Conservation (phyloP, 345 rosid genomes). For the Populus simonii region DNA sequence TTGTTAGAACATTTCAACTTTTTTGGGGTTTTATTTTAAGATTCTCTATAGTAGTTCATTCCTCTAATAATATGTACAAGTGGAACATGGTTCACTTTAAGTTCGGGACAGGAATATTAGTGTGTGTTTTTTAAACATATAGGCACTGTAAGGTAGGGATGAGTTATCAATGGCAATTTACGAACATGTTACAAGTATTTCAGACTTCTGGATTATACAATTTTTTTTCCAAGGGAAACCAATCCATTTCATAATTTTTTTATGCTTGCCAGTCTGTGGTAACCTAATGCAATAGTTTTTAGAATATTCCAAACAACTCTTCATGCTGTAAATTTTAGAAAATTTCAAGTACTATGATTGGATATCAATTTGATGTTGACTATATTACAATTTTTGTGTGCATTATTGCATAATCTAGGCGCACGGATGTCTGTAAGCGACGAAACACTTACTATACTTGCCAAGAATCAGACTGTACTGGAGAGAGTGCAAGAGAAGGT, state of each 20-base stretch:
- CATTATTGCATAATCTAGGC: constrained; percentile 44
- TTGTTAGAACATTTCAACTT: too few relatives aligned
- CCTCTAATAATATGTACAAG: too few relatives aligned
- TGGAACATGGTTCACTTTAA: too few relatives aligned
- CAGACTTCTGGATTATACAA: neutral
- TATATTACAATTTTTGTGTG: neutral
- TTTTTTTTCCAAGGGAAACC: neutral
- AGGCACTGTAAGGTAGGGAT: neutral
- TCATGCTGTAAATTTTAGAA: neutral
- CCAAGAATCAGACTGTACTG: constrained; percentile 74
- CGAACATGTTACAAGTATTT: neutral
- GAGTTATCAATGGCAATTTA: neutral
- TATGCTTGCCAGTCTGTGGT: neutral
- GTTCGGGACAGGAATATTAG: too few relatives aligned
- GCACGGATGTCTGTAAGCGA: constrained; percentile 73
- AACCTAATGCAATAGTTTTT: neutral
- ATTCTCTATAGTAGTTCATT: too few relatives aligned
- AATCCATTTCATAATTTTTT: neutral
- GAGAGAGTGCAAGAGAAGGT: constrained; percentile 86
- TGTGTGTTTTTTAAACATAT: neutral
- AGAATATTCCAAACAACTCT: too few relatives aligned
- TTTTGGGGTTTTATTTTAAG: too few relatives aligned
- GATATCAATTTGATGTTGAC: neutral
- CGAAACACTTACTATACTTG: constrained; percentile 73
- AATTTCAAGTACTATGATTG: neutral